Percentiles rank a stretch among this genome's conserved stretches.
Conservation (phyloP, 306 rosid genomes). For the Adenanthera pavonina region DNA sequence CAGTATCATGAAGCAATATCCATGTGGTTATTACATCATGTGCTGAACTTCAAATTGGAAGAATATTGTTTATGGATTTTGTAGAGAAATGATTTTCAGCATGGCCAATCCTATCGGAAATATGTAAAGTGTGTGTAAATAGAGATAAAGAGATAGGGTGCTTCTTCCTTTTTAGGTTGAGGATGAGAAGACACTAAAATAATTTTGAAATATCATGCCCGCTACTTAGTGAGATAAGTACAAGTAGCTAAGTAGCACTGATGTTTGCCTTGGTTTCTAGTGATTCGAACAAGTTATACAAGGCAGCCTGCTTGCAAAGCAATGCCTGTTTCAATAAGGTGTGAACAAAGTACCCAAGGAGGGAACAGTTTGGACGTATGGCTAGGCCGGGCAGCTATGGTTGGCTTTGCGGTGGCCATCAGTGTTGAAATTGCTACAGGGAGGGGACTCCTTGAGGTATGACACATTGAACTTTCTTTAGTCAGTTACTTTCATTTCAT, state of each 20-base stretch:
- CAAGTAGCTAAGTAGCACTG: conserved; percentile 14
- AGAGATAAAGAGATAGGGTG: background rate
- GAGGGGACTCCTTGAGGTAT: conserved; percentile 93
- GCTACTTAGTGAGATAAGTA: background rate
- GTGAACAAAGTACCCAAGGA: conserved; percentile 75
- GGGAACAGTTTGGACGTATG: conserved; percentile 75
- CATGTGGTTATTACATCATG: background rate
- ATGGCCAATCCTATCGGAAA: background rate
- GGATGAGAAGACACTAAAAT: background rate
- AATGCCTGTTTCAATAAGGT: conserved; percentile 62
- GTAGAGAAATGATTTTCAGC: background rate
- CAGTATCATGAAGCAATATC: background rate
- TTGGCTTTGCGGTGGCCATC: conserved; percentile 83
- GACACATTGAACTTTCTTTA: background rate
- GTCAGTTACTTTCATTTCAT: conserved; percentile 5
- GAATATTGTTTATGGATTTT: background rate
- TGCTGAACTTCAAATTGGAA: background rate
- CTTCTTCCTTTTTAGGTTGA: conserved; percentile 5
- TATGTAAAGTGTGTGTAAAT: background rate
- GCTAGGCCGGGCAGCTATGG: conserved; percentile 91
- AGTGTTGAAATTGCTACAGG: conserved; percentile 83
- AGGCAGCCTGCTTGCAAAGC: conserved; percentile 52
- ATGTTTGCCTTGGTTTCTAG: conserved; percentile 47
- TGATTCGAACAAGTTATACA: conserved; percentile 50
- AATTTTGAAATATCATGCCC: conserved; percentile 4